Conservation (phyloP, 768 basidiomycete genomes). For the Filobasidium floriforme region DNA sequence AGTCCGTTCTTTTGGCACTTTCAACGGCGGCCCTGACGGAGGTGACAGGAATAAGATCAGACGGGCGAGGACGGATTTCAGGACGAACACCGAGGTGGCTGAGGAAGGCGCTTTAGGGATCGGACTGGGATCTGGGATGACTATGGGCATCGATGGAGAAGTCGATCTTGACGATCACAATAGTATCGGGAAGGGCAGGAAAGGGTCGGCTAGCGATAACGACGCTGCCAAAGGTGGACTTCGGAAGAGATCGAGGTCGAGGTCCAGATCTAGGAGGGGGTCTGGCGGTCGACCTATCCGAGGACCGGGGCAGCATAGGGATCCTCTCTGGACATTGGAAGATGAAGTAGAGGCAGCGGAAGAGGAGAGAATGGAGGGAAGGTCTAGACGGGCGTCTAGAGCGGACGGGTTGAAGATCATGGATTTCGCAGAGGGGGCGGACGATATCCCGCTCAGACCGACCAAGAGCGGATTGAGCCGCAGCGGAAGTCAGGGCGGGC, state of each 20-base stretch:
- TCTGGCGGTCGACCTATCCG: not conserved
- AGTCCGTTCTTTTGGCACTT: not conserved
- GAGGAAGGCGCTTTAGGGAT: not conserved
- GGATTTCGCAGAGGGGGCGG: not conserved
- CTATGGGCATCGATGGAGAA: not conserved
- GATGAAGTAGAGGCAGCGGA: not conserved
- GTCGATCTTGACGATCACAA: not conserved
- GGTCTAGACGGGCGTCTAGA: not conserved
- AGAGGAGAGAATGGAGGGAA: not conserved
- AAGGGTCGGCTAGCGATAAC: not conserved
- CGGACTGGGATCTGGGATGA: not conserved
- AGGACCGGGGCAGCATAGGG: too few relatives aligned
- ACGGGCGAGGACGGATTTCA: not conserved
- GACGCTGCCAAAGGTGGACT: not conserved
- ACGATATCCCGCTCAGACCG: not conserved
- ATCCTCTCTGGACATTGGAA: too few relatives aligned
- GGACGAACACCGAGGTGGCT: not conserved
- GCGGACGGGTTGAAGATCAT: not conserved
- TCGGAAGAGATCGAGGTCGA: not conserved
- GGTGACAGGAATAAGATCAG: not conserved
- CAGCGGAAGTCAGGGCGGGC: too few relatives aligned
- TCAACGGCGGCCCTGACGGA: not conserved
- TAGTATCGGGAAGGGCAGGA: not conserved
- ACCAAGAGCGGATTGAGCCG: not conserved
- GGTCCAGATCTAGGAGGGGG: not conserved